phyloP scores from a whole-genome alignment of 768 basidiomycete genomes.

The Kwoniella botswanensis region DNA sequence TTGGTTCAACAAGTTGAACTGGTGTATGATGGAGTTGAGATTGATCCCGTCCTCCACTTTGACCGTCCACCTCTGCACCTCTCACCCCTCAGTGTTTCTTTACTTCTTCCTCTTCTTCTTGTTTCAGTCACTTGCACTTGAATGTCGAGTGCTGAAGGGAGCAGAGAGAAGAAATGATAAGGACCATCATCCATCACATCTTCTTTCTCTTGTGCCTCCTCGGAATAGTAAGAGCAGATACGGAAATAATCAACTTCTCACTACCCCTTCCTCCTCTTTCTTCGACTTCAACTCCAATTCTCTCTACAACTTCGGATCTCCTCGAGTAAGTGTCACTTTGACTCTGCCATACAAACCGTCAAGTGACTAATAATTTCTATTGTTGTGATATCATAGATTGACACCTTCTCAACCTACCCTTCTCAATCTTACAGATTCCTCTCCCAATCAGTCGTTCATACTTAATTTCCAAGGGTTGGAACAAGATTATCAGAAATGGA shows the following conservation, averaged over 20 bases:
- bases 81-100: neutral
- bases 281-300: too few species aligned
- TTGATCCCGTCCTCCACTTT: conserved; percentile 16
- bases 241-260: conserved; percentile 44
- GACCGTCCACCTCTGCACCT: conserved; percentile 6
- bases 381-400: conserved; percentile 9
- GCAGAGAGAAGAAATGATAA: neutral
- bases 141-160: too few species aligned
- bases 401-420: conserved; percentile 11
- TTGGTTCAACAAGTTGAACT: neutral
- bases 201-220: neutral
- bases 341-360: too few species aligned
- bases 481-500: conserved; percentile 27
- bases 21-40: neutral
- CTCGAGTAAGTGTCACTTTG: neutral
- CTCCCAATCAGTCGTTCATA: conserved; percentile 8
- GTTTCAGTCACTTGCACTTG: neutral
- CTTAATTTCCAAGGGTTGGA: conserved; percentile 8
- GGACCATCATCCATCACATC: neutral
- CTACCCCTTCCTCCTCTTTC: conserved; percentile 22
- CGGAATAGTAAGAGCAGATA: conserved; percentile 27
- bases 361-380: neutral
- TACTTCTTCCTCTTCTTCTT: neutral
- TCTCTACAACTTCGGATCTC: neutral
- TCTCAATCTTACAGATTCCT: conserved; percentile 13